Evolutionary conservation across 2,329 filamentous ascomycete genomes (phyloP).

Genomic region (Akanthomyces dipterigenus): DNA sequence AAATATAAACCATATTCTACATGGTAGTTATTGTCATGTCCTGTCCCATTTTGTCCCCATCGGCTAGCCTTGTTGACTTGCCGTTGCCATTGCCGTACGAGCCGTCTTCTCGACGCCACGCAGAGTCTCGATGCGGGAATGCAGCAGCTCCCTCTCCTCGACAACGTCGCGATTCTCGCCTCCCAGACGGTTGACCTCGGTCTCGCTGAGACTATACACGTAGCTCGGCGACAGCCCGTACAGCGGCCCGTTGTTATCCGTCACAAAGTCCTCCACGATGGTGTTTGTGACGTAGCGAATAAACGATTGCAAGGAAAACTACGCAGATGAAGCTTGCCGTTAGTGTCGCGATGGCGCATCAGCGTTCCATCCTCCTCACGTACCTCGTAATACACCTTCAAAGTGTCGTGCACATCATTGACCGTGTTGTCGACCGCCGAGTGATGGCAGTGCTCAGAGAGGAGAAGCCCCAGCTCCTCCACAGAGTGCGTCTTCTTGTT

Average conservation of each 20-base stretch:
- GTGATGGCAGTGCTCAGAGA: slow-evolving; percentile 13
- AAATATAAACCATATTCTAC: too few species aligned
- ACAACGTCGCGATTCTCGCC: neutral
- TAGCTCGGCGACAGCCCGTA: neutral
- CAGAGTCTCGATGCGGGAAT: neutral
- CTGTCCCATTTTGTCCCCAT: neutral
- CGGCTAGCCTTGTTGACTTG: neutral
- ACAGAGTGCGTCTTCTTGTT: neutral
- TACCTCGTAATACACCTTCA: slow-evolving; percentile 33
- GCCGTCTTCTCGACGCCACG: neutral
- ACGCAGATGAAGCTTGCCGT: neutral
- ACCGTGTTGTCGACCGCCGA: slow-evolving; percentile 21
- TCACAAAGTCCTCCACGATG: slow-evolving; percentile 21
- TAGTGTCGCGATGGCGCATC: neutral
- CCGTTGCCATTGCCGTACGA: neutral
- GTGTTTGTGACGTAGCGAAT: slow-evolving; percentile 19
- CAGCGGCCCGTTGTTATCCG: slow-evolving; percentile 16
- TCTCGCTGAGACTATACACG: neutral
- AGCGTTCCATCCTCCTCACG: neutral
- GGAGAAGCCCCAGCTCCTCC: neutral
- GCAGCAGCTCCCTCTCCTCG: neutral
- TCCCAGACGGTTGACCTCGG: neutral
- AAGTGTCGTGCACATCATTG: slow-evolving; percentile 28
- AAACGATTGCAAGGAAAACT: slow-evolving; percentile 19
- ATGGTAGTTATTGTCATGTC: too few species aligned